Percentiles rank a stretch among this genome's conserved stretches.
Conservation (phyloP, 2,329 filamentous ascomycete genomes). For the Ceratocystiopsis brevicomis region DNA sequence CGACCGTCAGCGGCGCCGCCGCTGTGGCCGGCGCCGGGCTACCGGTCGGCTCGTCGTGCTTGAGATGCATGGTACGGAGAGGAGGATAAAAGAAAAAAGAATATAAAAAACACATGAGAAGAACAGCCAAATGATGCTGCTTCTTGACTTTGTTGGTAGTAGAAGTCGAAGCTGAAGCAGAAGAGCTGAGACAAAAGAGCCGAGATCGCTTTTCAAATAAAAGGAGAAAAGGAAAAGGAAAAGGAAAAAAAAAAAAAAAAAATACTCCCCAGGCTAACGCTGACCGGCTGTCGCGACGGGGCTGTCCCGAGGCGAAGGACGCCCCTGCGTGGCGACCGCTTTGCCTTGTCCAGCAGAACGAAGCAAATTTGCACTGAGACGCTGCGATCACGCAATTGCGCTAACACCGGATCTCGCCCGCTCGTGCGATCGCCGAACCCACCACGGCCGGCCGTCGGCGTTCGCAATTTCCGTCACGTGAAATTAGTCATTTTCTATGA, state of each 20-base stretch:
- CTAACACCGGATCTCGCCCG: constrained; percentile 4
- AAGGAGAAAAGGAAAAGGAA: too few species aligned
- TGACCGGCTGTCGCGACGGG: too few species aligned
- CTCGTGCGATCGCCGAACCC: not conserved
- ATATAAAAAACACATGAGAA: not conserved
- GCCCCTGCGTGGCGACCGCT: too few species aligned
- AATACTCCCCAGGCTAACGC: too few species aligned
- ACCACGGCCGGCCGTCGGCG: too few species aligned
- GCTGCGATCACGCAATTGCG: constrained; percentile 11
- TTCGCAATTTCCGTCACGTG: constrained; percentile 2
- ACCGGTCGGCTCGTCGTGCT: constrained; percentile 10
- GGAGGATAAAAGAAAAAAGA: not conserved
- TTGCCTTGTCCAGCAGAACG: not conserved
- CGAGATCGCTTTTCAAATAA: too few species aligned
- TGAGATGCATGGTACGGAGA: constrained; percentile 9
- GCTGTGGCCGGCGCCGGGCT: constrained; percentile 5
- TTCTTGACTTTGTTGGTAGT: too few species aligned
- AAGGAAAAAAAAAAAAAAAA: too few species aligned
- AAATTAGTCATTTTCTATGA: too few species aligned
- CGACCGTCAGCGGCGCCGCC: not conserved
- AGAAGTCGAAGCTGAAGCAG: too few species aligned
- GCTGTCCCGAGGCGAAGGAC: not conserved
- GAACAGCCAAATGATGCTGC: not conserved
- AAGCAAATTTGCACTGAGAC: constrained; percentile 2
- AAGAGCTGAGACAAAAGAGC: too few species aligned